phyloP scores from a whole-genome alignment of 2,329 filamentous ascomycete genomes.

The Alternaria consortialis region DNA sequence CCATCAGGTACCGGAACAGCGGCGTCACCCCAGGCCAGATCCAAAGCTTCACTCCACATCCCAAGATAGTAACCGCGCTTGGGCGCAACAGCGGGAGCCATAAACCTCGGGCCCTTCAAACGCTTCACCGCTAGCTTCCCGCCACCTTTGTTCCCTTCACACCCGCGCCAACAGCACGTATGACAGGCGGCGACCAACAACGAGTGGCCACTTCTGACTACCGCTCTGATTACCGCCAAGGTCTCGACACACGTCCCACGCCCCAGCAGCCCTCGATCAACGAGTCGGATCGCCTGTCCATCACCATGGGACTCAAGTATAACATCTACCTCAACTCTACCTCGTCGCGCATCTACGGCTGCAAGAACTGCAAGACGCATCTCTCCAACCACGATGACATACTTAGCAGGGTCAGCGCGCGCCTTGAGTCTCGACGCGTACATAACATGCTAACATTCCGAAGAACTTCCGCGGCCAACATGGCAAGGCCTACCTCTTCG shows the following conservation, averaged over 20 bases:
- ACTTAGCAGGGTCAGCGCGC: slow-evolving; percentile 78
- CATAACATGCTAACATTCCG: slow-evolving; percentile 13
- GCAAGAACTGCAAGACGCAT: slow-evolving; percentile 92
- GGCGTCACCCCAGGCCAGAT: slow-evolving; percentile 21
- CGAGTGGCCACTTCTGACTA: slow-evolving; percentile 19
- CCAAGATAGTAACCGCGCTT: slow-evolving; percentile 14
- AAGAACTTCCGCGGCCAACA: slow-evolving; percentile 99
- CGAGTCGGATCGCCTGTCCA: slow-evolving; percentile 13
- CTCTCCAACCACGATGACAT: slow-evolving; percentile 96
- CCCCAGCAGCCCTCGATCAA: slow-evolving; percentile 11
- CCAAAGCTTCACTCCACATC: slow-evolving; percentile 18
- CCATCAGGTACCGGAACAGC: slow-evolving; percentile 16
- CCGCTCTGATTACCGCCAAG: slow-evolving; percentile 14
- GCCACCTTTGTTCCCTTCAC: slow-evolving; percentile 5
- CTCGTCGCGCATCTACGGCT: slow-evolving; percentile 87
- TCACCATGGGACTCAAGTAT: slow-evolving; percentile 83
- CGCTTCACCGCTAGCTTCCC: slow-evolving; percentile 2
- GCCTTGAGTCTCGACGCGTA: background rate
- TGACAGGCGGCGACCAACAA: slow-evolving; percentile 20
- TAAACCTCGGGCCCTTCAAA: background rate
- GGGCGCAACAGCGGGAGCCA: slow-evolving; percentile 21
- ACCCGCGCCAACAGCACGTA: slow-evolving; percentile 16
- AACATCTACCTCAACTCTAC: slow-evolving; percentile 91
- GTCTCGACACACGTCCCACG: slow-evolving; percentile 8
- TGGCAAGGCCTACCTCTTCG: slow-evolving; percentile 97